These are phyloP conservation scores for Rhododendron simsii DNA, from an alignment of 148 eudicot genomes.

Conservation along the genomic window DNA sequence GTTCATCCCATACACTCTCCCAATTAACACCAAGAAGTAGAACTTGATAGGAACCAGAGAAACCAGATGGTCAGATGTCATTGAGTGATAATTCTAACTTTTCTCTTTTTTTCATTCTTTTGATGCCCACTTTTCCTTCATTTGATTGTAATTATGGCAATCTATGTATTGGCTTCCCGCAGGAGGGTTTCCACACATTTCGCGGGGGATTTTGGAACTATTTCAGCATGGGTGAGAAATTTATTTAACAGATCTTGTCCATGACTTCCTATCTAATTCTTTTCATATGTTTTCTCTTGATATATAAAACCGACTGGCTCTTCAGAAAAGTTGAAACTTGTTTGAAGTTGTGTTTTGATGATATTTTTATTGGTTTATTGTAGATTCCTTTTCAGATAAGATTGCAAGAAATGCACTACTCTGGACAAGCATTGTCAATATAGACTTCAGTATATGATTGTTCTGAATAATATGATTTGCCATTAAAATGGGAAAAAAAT, in stretches of 20 bases:
- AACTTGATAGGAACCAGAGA: background rate
- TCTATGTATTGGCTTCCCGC: background rate
- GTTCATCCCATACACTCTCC: background rate
- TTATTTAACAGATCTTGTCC: background rate
- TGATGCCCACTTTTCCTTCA: background rate
- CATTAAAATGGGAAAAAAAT: background rate
- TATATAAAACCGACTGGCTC: background rate
- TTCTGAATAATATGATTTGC: background rate
- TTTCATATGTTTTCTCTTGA: background rate
- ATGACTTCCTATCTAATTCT: background rate
- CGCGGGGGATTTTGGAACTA: conserved; percentile 53
- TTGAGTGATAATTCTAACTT: background rate
- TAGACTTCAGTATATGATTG: background rate
- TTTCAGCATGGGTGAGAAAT: conserved; percentile 45
- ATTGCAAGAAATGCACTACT: background rate
- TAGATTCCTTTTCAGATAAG: background rate
- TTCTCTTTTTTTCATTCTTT: background rate
- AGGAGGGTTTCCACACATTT: conserved; percentile 35
- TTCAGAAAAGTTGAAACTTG: background rate
- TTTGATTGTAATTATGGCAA: background rate
- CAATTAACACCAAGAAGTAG: background rate
- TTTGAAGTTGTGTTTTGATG: background rate
- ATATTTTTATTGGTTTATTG: background rate
- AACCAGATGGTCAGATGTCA: background rate
- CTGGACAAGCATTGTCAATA: background rate